phyloP scores from a whole-genome alignment of 2,329 filamentous ascomycete species.

The Penicillium sp. region DNA sequence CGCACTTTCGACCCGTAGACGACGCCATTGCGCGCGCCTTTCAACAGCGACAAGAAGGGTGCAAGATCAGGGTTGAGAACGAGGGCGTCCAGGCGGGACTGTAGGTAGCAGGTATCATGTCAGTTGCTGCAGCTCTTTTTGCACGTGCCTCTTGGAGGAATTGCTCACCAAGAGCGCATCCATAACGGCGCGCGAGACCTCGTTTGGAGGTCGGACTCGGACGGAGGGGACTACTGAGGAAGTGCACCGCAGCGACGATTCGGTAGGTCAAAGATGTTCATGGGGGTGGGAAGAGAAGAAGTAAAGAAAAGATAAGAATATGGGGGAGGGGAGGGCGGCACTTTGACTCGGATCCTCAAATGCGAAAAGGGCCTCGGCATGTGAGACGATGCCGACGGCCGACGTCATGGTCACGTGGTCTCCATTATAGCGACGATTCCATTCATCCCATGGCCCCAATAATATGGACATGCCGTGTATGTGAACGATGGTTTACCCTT shows the following conservation, averaged over 20 bases:
- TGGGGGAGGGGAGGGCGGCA: constrained; percentile 36
- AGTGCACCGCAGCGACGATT: constrained; percentile 20
- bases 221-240: constrained; percentile 22
- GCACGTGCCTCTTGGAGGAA: constrained; percentile 20
- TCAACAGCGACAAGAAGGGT: constrained; percentile 81
- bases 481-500: not conserved
- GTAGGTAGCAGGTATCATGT: constrained; percentile 11
- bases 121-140: constrained; percentile 14
- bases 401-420: constrained; percentile 46
- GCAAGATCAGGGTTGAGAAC: constrained; percentile 84
- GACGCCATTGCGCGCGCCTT: constrained; percentile 93
- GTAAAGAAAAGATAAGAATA: constrained; percentile 4
- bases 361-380: constrained; percentile 48
- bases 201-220: constrained; percentile 32
- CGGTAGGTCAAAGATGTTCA: constrained; percentile 19
- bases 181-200: constrained; percentile 41
- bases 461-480: too few species aligned
- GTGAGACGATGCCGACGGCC: constrained; percentile 41
- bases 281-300: constrained; percentile 19
- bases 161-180: constrained; percentile 42
- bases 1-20: constrained; percentile 98
- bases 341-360: constrained; percentile 35
- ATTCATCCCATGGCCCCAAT: too few species aligned
- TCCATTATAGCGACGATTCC: not conserved
- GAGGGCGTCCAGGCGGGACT: constrained; percentile 76